Evolutionary conservation across 73 alveolate species (phyloP), one percentile per base, ranked within the genome.

Genomic region (Blepharisma stoltei): DNA sequence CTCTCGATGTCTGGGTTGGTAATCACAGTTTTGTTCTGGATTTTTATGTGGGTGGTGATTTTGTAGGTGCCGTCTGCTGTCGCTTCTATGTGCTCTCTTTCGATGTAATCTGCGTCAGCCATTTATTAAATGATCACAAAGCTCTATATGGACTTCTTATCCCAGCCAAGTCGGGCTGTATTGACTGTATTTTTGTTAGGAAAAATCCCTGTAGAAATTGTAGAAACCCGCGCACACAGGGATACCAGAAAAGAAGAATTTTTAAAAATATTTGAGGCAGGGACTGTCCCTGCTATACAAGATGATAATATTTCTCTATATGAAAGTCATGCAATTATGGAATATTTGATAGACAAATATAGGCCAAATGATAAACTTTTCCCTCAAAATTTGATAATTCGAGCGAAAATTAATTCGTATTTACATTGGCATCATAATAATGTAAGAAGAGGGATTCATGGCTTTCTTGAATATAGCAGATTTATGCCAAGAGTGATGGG

Each of bases 1-100:
- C 49, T 8, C 73, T 60, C 73, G 73, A 60, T 60, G 38, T 60
- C 73, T 20, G 73, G 46, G 45, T 60, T 60, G 14, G 73, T 18
- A 9, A 60, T n/a, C n/a, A 60, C 73, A 2, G 14, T 14, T 60
- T 25, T 14, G 14, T 60, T 60, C 45, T 60, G 73, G 46, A 60
- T 38, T 18, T 25, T 14, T n/a, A 60, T 38, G 49, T 14, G 46
- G 11, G 73, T 60, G 0, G 73, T 60, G 11, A 60, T 38, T 60
- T 60, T 60, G 3, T 1, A 20, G 1, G n/a, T 60, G 23, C 73
- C 73, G 46, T 60, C 73, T 20, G n/a, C 18, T 20, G 14, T 14
- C 48, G 14, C 46, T 25, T 60, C 73, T 1, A 38, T 60, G 46
- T 14, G 37, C 23, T 60, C 73, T 25, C 73, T 14, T n/a, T 60